Base-by-base conservation (phyloP, 2,329 filamentous ascomycete species). In the Trichoderma citrinoviride region DNA sequence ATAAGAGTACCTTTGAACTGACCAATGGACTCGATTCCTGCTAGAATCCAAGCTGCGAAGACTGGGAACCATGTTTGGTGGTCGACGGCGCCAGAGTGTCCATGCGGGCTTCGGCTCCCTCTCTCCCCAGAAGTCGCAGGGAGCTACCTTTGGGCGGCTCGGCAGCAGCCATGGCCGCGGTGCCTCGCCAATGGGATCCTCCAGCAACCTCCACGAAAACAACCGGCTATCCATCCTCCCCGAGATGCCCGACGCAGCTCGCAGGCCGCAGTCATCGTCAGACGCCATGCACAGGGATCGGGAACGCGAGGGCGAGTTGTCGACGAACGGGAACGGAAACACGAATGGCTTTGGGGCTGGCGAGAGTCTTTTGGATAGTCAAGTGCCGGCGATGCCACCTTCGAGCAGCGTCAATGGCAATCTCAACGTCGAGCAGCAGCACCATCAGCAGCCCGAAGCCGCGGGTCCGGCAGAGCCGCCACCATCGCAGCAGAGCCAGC, bases 31-130 rank as follows among this genome's bases (percentile, higher is more conserved):
- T 41, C 21, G 17, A 23, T 37, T 50, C 58, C 41, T 23, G 25
- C 49, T n/a, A 71, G 85, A 86, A 71, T 85, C 84, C 64, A 86
- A 83, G 70, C 72, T 87, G 47, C 82, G 87, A 53, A 83, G 88
- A 63, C 82, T 92, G 61, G 89, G 89, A 17, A 91, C 89, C 14
- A 88, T 91, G 79, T 82, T 91, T 50, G 76, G 76, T 19, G 84
- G 85, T 29, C 82, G 87, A 23, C 80, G 87, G 66, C 82, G 88
- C 44, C 87, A 90, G 74, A 91, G 88, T 74, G 80, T 90, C 64
- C 81, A 91, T 76, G 82, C 82, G 67, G 79, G 88, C 47, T 89
- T 84, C 73, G 85, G 80, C 65, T 62, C 58, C 15, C 47, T 62
- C 21, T 88, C 83, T 0, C 82, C 84, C 2, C 77, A 80, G 41